Evolutionary conservation across 2,329 filamentous ascomycete species (phyloP).

Genomic region (Scedosporium aurantiacum): DNA sequence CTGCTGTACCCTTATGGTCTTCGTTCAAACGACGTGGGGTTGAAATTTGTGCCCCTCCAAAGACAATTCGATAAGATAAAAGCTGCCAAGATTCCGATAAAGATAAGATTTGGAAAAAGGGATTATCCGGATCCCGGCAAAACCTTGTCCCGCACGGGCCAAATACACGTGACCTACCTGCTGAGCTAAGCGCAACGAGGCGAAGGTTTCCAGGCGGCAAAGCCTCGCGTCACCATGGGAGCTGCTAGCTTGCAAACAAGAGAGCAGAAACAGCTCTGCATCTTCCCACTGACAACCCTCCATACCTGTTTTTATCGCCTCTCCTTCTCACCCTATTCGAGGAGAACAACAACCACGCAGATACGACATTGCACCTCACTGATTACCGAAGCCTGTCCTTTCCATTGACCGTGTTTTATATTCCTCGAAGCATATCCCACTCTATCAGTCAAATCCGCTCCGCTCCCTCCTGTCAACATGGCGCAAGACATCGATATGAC

Average conservation of each 20-base stretch:
- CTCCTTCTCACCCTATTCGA: background rate
- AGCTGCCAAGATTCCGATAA: background rate
- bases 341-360: background rate
- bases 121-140: background rate
- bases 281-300: constrained; percentile 6
- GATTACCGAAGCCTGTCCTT: background rate
- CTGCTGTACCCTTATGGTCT: background rate
- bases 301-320: background rate
- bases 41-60: constrained; percentile 5
- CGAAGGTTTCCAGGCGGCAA: constrained; percentile 20
- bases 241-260: constrained; percentile 6
- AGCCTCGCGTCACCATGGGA: constrained; percentile 23
- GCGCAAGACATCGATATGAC: constrained; percentile 85
- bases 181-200: constrained; percentile 4
- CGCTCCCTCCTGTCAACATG: constrained; percentile 48
- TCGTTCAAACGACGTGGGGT: background rate
- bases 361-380: background rate
- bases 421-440: constrained; percentile 16
- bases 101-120: constrained; percentile 1
- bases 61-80: constrained; percentile 3
- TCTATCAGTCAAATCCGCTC: constrained; percentile 11
- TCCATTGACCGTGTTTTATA: background rate
- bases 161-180: background rate
- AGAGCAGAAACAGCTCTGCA: background rate
- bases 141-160: background rate